Conservation (phyloP, 371 early-diverging fungal genomes). For the Mortierella sp. region DNA sequence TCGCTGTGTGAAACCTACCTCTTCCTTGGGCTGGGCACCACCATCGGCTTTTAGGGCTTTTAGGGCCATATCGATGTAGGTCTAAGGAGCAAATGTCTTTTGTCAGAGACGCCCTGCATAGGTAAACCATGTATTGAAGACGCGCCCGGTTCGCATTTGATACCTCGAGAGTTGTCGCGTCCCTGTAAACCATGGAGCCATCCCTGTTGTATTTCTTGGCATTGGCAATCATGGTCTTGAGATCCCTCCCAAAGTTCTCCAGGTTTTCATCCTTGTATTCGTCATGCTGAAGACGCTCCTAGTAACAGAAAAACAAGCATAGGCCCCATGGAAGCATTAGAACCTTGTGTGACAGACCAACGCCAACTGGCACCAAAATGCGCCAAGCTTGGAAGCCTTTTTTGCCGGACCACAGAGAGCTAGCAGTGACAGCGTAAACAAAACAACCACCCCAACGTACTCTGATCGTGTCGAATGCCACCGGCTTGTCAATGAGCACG, state of each 20-base stretch:
- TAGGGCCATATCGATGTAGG: conserved; percentile 15
- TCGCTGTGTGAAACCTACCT: not conserved
- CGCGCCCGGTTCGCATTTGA: no score
- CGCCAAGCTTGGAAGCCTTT: not conserved
- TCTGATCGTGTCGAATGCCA: conserved; percentile 64
- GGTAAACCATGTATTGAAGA: no score
- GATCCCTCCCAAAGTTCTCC: conserved; percentile 68
- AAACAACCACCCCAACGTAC: not conserved
- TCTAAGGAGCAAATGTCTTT: no score
- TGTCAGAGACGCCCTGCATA: no score
- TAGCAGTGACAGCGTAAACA: not conserved
- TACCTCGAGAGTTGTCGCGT: conserved; percentile 75
- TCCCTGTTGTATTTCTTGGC: conserved; percentile 83
- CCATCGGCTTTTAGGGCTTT: conserved; percentile 10
- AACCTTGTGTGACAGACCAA: not conserved
- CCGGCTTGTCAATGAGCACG: conserved; percentile 81
- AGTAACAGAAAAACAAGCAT: not conserved
- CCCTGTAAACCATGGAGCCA: conserved; percentile 77
- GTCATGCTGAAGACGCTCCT: conserved; percentile 58
- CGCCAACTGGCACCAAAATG: not conserved
- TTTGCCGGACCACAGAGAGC: not conserved
- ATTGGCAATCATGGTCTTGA: conserved; percentile 78
- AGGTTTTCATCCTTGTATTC: conserved; percentile 60
- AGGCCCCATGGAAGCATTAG: not conserved
- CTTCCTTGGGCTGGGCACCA: conserved; percentile 7